Evolutionary conservation across 768 basidiomycete species (phyloP).

Genomic region (Tylopilus cervinicoccineus): DNA sequence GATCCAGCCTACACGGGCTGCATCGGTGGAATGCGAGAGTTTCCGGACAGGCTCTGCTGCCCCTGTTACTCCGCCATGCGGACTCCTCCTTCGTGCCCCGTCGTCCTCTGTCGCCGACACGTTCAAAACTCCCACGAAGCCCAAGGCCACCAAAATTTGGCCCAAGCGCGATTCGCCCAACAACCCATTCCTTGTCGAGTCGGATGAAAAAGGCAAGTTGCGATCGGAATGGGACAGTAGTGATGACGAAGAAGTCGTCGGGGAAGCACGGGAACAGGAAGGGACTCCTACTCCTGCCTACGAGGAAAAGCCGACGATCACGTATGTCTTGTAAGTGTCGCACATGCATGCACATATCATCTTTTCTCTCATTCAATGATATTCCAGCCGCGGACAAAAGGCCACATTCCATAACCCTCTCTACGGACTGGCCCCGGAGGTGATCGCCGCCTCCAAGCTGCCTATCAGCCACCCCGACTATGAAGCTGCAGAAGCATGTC

Average conservation of each 20-base stretch:
- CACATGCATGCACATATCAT: neutral
- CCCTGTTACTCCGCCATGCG: slow-evolving; percentile 26
- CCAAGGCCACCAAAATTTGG: slow-evolving; percentile 32
- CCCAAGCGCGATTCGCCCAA: slow-evolving; percentile 60
- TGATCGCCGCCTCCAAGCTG: slow-evolving; percentile 42
- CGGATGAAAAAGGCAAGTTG: slow-evolving; percentile 16
- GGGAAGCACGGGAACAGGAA: slow-evolving; percentile 31
- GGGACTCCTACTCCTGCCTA: slow-evolving; percentile 35
- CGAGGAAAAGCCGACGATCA: slow-evolving; percentile 59
- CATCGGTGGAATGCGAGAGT: slow-evolving; percentile 20
- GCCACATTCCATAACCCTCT: slow-evolving; percentile 61
- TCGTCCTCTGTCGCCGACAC: slow-evolving; percentile 14
- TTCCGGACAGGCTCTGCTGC: slow-evolving; percentile 8
- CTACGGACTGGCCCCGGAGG: slow-evolving; percentile 46
- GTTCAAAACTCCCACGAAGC: slow-evolving; percentile 40
- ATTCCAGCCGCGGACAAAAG: slow-evolving; percentile 62
- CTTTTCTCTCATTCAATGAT: slow-evolving; percentile 1
- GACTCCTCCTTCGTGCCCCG: slow-evolving; percentile 18
- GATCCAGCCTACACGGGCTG: slow-evolving; percentile 25
- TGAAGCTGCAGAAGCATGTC: slow-evolving; percentile 50
- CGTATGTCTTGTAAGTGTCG: slow-evolving; percentile 67
- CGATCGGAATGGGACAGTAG: slow-evolving; percentile 30
- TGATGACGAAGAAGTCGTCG: slow-evolving; percentile 35
- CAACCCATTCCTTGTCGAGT: slow-evolving; percentile 62
- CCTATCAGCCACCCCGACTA: slow-evolving; percentile 64